Evolutionary conservation across 2,329 filamentous ascomycete genomes (phyloP).

Genomic region (Alternaria triticimaculans): DNA sequence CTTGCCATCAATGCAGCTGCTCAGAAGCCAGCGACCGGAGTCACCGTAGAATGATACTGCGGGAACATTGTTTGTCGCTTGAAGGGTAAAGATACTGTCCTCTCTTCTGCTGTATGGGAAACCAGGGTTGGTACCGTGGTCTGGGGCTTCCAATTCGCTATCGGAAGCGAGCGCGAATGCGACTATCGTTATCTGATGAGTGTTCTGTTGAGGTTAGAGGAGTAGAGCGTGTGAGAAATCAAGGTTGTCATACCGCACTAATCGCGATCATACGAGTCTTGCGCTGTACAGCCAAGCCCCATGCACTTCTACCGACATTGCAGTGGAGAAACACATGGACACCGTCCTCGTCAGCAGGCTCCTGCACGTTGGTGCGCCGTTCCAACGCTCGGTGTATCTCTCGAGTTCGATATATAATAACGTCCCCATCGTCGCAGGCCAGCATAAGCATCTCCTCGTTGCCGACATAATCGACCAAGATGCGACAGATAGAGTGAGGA

Average conservation of each 20-base stretch:
- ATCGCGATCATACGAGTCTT: conserved; percentile 85
- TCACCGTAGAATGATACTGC: conserved; percentile 65
- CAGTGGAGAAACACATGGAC: conserved; percentile 70
- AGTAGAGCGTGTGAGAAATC: not conserved
- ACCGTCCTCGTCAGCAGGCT: conserved; percentile 50
- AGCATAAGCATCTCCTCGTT: conserved; percentile 58
- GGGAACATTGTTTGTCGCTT: conserved; percentile 59
- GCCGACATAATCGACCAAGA: conserved; percentile 55
- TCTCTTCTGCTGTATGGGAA: conserved; percentile 35
- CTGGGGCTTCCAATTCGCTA: not conserved
- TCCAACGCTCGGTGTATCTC: conserved; percentile 36
- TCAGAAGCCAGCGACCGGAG: conserved; percentile 63
- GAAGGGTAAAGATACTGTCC: conserved; percentile 31
- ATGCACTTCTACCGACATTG: conserved; percentile 80
- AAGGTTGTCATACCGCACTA: conserved; percentile 59
- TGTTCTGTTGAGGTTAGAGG: conserved; percentile 59
- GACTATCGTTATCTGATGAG: conserved; percentile 63
- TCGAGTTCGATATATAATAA: conserved; percentile 50
- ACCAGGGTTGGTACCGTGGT: conserved; percentile 12
- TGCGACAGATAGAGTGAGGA: conserved; percentile 54
- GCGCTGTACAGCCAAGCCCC: conserved; percentile 85
- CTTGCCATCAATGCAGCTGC: conserved; percentile 62
- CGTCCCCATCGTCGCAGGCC: conserved; percentile 64
- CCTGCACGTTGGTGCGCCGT: conserved; percentile 2
- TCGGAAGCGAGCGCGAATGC: conserved; percentile 59